Evolutionary conservation across 2,329 filamentous ascomycete species (phyloP).

Genomic region (Neurospora crassa): DNA sequence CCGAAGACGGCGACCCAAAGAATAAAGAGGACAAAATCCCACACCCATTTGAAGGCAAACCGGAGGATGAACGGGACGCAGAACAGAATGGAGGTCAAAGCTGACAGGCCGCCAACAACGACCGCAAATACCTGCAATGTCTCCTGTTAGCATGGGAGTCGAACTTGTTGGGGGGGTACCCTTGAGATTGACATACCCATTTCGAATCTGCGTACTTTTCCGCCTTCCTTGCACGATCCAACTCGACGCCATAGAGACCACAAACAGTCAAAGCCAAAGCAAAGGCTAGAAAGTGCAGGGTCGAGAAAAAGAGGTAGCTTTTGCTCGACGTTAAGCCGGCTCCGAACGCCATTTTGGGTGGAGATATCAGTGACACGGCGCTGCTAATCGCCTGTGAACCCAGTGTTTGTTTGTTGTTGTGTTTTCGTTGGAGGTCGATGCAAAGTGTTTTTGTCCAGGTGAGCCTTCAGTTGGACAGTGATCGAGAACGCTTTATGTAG

Average conservation of each 20-base stretch:
- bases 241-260: constrained; percentile 66
- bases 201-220: constrained; percentile 48
- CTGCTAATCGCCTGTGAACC: neutral
- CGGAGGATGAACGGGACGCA: constrained; percentile 51
- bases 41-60: constrained; percentile 47
- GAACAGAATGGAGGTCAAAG: constrained; percentile 56
- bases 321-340: constrained; percentile 25
- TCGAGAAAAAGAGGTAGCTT: constrained; percentile 45
- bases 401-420: neutral
- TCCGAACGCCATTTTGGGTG: constrained; percentile 33
- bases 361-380: neutral
- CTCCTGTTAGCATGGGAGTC: neutral
- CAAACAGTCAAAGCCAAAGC: constrained; percentile 66
- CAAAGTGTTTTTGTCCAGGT: neutral
- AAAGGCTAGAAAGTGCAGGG: constrained; percentile 68
- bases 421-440: neutral
- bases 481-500: neutral
- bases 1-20: constrained; percentile 79
- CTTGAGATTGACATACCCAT: constrained; percentile 50
- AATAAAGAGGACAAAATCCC: constrained; percentile 64
- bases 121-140: constrained; percentile 56
- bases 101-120: constrained; percentile 56
- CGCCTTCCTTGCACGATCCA: constrained; percentile 43
- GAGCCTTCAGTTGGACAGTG: neutral
- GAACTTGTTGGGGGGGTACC: neutral